phyloP scores from a whole-genome alignment of 495 filamentous ascomycete species.

The Trichocladium uniseriatum region DNA sequence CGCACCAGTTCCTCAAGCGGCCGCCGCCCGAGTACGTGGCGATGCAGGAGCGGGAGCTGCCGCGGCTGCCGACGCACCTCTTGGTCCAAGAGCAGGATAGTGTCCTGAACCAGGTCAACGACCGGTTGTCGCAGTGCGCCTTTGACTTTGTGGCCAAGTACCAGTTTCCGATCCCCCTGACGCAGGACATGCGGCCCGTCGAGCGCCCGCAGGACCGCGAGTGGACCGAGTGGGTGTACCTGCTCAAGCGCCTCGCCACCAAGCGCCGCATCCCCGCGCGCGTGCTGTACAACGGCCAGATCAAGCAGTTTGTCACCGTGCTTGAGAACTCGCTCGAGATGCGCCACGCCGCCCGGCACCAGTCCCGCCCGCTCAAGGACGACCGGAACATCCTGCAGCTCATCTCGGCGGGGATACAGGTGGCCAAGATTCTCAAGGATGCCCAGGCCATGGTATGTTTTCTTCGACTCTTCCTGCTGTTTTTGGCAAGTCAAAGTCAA shows the following conservation, averaged over 20 bases:
- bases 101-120: constrained; percentile 70
- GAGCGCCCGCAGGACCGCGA: constrained; percentile 71
- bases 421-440: constrained; percentile 78
- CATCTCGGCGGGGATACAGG: constrained; percentile 76
- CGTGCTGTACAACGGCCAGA: constrained; percentile 79
- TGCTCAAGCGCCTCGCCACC: constrained; percentile 75
- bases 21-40: constrained; percentile 57
- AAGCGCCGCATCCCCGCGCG: constrained; percentile 75
- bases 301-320: constrained; percentile 77
- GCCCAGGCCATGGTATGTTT: constrained; percentile 54
- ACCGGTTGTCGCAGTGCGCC: constrained; percentile 72
- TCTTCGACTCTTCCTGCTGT: no score
- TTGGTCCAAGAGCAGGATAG: constrained; percentile 75
- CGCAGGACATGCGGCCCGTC: constrained; percentile 71
- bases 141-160: constrained; percentile 87
- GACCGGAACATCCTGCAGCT: constrained; percentile 82
- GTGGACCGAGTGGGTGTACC: constrained; percentile 89
- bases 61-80: constrained; percentile 72
- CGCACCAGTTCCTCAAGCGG: constrained; percentile 65
- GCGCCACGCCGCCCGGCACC: constrained; percentile 70
- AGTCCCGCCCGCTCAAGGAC: constrained; percentile 76
- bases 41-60: constrained; percentile 67
- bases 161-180: constrained; percentile 75
- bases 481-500: no score
- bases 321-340: constrained; percentile 78